A percentile compares a stretch with the other conserved stretches of the same genome.
phyloP scores from a whole-genome alignment of 1,139 yeast genomes.

The Geotrichum phurueaensis region DNA sequence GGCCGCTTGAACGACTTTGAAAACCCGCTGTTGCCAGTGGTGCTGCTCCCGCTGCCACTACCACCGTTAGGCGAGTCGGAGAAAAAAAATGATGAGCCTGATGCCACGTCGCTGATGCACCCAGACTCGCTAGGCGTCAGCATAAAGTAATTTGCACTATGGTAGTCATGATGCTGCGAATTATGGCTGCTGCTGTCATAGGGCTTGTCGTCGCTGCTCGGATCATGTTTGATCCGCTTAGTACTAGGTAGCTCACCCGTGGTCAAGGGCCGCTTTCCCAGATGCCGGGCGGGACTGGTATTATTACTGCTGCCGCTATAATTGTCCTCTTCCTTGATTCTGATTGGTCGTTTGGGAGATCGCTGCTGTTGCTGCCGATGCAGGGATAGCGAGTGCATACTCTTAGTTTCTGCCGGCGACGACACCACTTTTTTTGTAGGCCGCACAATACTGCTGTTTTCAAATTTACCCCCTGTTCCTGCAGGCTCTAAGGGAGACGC shows the following conservation, averaged over 20 bases:
- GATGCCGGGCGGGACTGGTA: background rate
- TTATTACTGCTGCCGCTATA: background rate
- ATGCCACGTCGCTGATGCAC: constrained; percentile 22
- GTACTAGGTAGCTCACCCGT: background rate
- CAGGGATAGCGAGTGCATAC: background rate
- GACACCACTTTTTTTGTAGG: background rate
- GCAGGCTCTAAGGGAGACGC: background rate
- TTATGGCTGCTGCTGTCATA: background rate
- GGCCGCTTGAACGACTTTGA: constrained; percentile 4
- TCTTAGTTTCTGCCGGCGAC: background rate
- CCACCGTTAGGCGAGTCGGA: constrained; percentile 4
- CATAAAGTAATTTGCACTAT: constrained; percentile 20
- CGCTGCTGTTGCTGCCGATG: background rate
- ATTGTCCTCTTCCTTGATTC: background rate
- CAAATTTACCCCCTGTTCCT: background rate
- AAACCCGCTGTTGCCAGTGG: background rate
- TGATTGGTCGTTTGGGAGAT: background rate
- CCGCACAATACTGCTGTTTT: background rate
- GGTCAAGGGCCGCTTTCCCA: background rate
- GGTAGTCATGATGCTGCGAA: constrained; percentile 1
- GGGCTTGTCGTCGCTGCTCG: background rate
- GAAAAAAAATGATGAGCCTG: constrained; percentile 4
- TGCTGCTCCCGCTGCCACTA: background rate
- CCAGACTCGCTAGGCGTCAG: constrained; percentile 33
- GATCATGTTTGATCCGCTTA: background rate